These are phyloP conservation scores for Fusarium verticillioides DNA, from an alignment of 2,329 filamentous ascomycete genomes.

Conservation along the genomic window DNA sequence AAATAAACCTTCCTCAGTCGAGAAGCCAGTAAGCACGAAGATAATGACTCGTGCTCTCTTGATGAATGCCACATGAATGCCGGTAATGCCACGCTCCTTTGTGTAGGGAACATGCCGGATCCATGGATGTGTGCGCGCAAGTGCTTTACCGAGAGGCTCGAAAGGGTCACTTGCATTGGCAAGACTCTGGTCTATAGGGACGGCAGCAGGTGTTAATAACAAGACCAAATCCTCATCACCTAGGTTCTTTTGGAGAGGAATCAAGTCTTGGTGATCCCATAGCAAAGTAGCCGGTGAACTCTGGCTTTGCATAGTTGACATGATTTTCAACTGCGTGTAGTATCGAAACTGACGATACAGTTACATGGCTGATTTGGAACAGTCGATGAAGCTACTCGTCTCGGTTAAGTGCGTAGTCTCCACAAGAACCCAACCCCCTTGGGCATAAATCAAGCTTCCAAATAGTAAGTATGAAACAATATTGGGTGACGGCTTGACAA, in stretches of 20 bases:
- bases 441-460: conserved; percentile 17
- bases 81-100: conserved; percentile 70
- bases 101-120: conserved; percentile 80
- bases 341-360: conserved; percentile 25
- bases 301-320: conserved; percentile 32
- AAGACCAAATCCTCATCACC: conserved; percentile 66
- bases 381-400: conserved; percentile 14
- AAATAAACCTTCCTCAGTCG: conserved; percentile 59
- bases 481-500: conserved; percentile 6
- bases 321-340: conserved; percentile 30
- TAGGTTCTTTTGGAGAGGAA: conserved; percentile 60
- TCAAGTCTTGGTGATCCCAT: conserved; percentile 57
- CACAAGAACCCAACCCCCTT: conserved; percentile 30
- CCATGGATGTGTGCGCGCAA: conserved; percentile 68
- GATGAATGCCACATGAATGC: conserved; percentile 71
- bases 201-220: conserved; percentile 68
- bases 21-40: conserved; percentile 67
- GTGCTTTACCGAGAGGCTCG: conserved; percentile 73
- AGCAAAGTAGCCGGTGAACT: conserved; percentile 45
- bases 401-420: conserved; percentile 23
- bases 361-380: conserved; percentile 37
- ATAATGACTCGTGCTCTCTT: conserved; percentile 68
- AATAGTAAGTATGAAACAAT: conserved; percentile 2
- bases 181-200: conserved; percentile 56
- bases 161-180: conserved; percentile 72